A percentile compares a stretch with the other conserved stretches of the same genome.
Evolutionary conservation across 1,139 yeast genomes (phyloP).

Genomic region (Kodamaea anthophila): DNA sequence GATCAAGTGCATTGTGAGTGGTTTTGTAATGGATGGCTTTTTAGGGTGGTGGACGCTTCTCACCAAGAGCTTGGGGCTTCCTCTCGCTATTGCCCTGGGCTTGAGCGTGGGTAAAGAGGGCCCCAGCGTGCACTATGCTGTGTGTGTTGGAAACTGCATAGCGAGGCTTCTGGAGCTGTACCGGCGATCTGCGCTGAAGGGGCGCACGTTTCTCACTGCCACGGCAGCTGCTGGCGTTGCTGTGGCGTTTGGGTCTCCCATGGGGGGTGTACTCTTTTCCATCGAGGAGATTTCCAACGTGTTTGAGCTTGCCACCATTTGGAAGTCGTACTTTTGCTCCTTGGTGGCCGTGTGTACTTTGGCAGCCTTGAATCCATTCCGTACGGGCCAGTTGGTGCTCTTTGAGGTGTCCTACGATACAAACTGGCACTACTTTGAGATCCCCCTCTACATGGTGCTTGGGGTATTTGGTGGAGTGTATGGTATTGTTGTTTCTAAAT

Average conservation of each 20-base stretch:
- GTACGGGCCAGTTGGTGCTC: constrained; percentile 90
- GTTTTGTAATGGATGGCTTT: constrained; percentile 77
- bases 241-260: constrained; percentile 68
- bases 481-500: constrained; percentile 75
- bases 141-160: constrained; percentile 67
- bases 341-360: constrained; percentile 80
- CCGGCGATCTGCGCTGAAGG: constrained; percentile 42
- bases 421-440: constrained; percentile 82
- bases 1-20: constrained; percentile 90
- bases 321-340: constrained; percentile 91
- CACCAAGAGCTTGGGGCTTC: constrained; percentile 75
- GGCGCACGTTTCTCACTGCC: constrained; percentile 52
- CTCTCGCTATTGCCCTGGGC: constrained; percentile 81
- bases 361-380: constrained; percentile 75
- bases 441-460: constrained; percentile 69
- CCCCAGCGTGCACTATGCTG: constrained; percentile 82
- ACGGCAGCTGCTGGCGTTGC: constrained; percentile 69
- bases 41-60: constrained; percentile 66
- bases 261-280: constrained; percentile 66
- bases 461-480: constrained; percentile 91
- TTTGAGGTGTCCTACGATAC: constrained; percentile 84
- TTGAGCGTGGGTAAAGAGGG: constrained; percentile 81
- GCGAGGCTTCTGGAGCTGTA: constrained; percentile 48
- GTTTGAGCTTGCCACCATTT: constrained; percentile 72
- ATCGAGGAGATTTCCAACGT: constrained; percentile 71